A percentile compares a stretch with the other conserved stretches of the same genome.
Conservation (phyloP, 2,329 filamentous ascomycete genomes). For the Rhynchosporium secalis region DNA sequence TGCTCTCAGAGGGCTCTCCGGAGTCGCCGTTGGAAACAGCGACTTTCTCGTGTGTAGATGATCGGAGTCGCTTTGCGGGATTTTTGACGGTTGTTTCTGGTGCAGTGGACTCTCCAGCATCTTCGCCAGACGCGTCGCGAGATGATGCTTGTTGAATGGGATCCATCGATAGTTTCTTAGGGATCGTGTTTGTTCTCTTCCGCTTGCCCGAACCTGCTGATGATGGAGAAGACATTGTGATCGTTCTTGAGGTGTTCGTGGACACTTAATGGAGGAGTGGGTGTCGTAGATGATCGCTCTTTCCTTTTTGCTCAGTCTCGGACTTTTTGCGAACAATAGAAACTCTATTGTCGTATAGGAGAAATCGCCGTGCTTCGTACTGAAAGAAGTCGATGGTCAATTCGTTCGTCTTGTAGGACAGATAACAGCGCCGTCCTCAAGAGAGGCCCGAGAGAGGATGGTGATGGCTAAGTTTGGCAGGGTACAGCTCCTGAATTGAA, state of each 20-base stretch:
- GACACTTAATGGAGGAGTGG: not conserved
- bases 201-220: slow-evolving; percentile 62
- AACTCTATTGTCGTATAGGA: not conserved
- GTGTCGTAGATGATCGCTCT: not conserved
- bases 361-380: not conserved
- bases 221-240: slow-evolving; percentile 41
- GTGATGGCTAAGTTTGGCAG: not conserved
- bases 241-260: slow-evolving; percentile 1
- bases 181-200: slow-evolving; percentile 66
- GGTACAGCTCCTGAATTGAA: slow-evolving; percentile 10
- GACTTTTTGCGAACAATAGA: not conserved
- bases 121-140: slow-evolving; percentile 80
- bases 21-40: slow-evolving; percentile 49
- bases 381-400: not conserved
- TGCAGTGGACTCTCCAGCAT: slow-evolving; percentile 68
- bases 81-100: slow-evolving; percentile 59
- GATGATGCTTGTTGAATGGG: slow-evolving; percentile 67
- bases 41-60: slow-evolving; percentile 37
- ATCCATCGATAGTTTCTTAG: slow-evolving; percentile 55
- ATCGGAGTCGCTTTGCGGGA: slow-evolving; percentile 73
- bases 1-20: slow-evolving; percentile 70
- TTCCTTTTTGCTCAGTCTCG: not conserved
- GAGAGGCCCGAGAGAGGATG: not conserved
- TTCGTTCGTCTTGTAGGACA: slow-evolving; percentile 9
- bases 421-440: not conserved